Evolutionary conservation across 2,329 filamentous ascomycete genomes (phyloP).

Genomic region (Xylaria polymorpha): DNA sequence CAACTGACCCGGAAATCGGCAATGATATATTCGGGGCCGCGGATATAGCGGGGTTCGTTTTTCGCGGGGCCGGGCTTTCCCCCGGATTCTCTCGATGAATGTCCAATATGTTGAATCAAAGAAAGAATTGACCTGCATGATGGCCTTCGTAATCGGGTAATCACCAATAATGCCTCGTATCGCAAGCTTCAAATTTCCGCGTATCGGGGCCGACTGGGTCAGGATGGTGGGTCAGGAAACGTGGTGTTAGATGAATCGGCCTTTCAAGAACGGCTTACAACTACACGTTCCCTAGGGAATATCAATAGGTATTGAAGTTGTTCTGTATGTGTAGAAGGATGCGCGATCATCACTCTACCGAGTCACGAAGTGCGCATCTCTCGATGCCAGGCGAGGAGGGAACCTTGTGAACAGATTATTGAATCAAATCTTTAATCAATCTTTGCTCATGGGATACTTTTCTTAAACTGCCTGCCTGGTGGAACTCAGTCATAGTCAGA

Average conservation of each 20-base stretch:
- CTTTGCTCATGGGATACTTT: not conserved
- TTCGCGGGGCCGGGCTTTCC: constrained; percentile 1
- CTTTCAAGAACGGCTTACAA: no score
- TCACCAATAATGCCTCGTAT: not conserved
- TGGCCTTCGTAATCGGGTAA: not conserved
- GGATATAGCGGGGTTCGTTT: constrained; percentile 9
- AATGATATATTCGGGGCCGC: constrained; percentile 11
- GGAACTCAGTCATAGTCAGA: not conserved
- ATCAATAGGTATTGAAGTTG: no score
- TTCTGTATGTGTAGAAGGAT: not conserved
- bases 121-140: not conserved
- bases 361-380: not conserved
- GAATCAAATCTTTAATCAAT: no score
- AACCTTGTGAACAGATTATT: no score
- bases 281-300: no score
- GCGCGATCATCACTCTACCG: not conserved
- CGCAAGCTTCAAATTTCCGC: not conserved
- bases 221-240: no score
- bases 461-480: not conserved
- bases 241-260: no score
- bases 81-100: no score
- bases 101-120: not conserved
- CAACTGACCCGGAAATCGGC: not conserved
- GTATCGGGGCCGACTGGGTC: not conserved
- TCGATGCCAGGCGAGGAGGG: not conserved